Evolutionary conservation across 2,329 filamentous ascomycete species (phyloP).

Genomic region (Neurospora sp.): DNA sequence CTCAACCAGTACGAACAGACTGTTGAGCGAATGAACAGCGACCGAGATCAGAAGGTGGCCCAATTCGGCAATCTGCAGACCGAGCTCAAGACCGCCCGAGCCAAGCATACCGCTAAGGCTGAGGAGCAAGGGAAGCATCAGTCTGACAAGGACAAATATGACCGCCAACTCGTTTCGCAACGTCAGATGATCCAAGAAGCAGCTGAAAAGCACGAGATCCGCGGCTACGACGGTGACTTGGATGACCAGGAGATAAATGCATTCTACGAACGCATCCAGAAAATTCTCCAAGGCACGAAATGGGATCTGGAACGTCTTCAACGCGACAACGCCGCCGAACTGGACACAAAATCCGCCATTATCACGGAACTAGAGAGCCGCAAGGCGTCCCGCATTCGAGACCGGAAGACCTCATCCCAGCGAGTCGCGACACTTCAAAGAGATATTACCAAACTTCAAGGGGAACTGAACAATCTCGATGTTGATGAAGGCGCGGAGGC

Average conservation of each 20-base stretch:
- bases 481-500: constrained; percentile 81
- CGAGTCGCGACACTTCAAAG: constrained; percentile 66
- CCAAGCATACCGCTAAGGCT: constrained; percentile 40
- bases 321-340: constrained; percentile 62
- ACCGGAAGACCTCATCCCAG: constrained; percentile 63
- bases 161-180: constrained; percentile 65
- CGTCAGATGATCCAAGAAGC: constrained; percentile 68
- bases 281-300: constrained; percentile 68
- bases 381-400: constrained; percentile 62
- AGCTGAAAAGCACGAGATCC: constrained; percentile 66
- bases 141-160: constrained; percentile 79
- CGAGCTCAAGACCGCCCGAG: constrained; percentile 34
- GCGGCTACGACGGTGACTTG: constrained; percentile 73
- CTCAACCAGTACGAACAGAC: constrained; percentile 70
- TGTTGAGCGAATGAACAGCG: constrained; percentile 53
- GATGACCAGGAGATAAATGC: constrained; percentile 62
- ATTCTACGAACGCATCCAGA: constrained; percentile 71
- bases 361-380: constrained; percentile 67
- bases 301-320: constrained; percentile 66
- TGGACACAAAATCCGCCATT: constrained; percentile 59
- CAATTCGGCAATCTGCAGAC: constrained; percentile 57
- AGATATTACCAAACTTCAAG: constrained; percentile 56
- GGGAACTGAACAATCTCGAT: constrained; percentile 60
- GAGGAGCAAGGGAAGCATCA: constrained; percentile 67
- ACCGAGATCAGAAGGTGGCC: constrained; percentile 52